Evolutionary conservation across 2,329 filamentous ascomycete species (phyloP).

Genomic region (Metarhizium guizhouense): DNA sequence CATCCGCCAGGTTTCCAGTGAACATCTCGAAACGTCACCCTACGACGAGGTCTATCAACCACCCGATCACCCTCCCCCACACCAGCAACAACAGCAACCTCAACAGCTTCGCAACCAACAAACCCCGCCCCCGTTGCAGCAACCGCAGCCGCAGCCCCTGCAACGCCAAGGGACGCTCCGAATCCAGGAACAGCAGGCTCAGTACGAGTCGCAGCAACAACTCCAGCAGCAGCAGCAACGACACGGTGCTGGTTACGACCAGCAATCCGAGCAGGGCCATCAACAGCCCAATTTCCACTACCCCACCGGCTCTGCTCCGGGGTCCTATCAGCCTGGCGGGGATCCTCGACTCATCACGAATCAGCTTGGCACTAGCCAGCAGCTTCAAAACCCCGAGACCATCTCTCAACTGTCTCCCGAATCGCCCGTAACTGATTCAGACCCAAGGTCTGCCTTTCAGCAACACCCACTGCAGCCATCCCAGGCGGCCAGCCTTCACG

Average conservation of each 20-base stretch:
- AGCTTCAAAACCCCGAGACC: constrained; percentile 45
- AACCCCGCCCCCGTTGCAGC: constrained; percentile 10
- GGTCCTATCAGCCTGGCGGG: constrained; percentile 25
- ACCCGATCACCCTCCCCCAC: constrained; percentile 12
- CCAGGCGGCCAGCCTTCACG: constrained; percentile 31
- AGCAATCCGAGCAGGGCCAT: constrained; percentile 20
- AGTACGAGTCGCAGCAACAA: constrained; percentile 9
- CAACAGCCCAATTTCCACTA: constrained; percentile 13
- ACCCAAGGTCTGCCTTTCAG: constrained; percentile 30
- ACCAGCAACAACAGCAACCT: constrained; percentile 6
- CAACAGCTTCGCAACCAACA: constrained; percentile 24
- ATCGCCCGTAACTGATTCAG: constrained; percentile 43
- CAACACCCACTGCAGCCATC: constrained; percentile 36
- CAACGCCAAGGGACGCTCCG: constrained; percentile 13
- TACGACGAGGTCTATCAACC: constrained; percentile 38
- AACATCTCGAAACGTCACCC: constrained; percentile 31
- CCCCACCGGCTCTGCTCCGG: constrained; percentile 9
- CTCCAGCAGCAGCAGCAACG: constrained; percentile 17
- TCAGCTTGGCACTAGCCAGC: constrained; percentile 24
- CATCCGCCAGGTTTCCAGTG: constrained; percentile 39
- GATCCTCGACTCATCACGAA: constrained; percentile 26
- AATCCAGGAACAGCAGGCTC: constrained; percentile 26
- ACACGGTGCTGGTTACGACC: constrained; percentile 16
- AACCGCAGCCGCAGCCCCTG: constrained; percentile 16
- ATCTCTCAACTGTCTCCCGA: constrained; percentile 55